Percentiles rank a stretch among this genome's conserved stretches.
phyloP scores from a whole-genome alignment of 371 early-diverging fungal genomes.

The Saksenaea vasiformis region DNA sequence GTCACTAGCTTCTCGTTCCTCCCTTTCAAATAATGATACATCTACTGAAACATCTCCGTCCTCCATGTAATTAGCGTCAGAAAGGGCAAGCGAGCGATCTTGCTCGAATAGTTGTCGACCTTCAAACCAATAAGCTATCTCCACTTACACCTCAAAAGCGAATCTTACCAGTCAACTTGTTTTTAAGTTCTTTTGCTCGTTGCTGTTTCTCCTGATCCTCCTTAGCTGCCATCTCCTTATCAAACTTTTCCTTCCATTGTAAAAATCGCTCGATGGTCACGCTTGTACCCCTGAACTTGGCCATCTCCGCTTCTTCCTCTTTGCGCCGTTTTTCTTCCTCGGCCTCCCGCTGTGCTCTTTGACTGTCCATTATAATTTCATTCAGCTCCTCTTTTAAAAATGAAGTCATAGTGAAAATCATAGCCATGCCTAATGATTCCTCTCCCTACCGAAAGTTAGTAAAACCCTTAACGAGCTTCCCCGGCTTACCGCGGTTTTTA shows the following conservation, averaged over 20 bases:
- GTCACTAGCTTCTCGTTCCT: slow-evolving; percentile 51
- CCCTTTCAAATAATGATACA: slow-evolving; percentile 68
- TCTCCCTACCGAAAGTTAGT: slow-evolving; percentile 50
- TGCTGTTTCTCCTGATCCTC: slow-evolving; percentile 55
- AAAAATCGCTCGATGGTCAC: slow-evolving; percentile 81
- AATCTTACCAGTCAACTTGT: slow-evolving; percentile 58
- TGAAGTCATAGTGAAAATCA: slow-evolving; percentile 88
- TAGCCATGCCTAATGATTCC: slow-evolving; percentile 88
- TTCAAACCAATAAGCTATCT: slow-evolving; percentile 10
- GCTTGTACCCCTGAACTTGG: slow-evolving; percentile 81
- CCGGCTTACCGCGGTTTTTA: slow-evolving; percentile 50
- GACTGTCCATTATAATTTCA: slow-evolving; percentile 57
- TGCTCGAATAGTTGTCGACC: slow-evolving; percentile 93
- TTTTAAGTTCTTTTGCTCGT: slow-evolving; percentile 49
- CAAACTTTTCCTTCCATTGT: slow-evolving; percentile 81
- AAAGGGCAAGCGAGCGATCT: slow-evolving; percentile 80
- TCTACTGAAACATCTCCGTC: slow-evolving; percentile 90
- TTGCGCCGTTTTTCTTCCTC: slow-evolving; percentile 61
- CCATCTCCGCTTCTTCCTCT: slow-evolving; percentile 82
- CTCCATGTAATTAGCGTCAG: slow-evolving; percentile 81
- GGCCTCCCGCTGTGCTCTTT: slow-evolving; percentile 51
- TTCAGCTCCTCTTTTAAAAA: slow-evolving; percentile 75
- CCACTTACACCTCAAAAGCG: neutral
- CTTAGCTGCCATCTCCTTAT: slow-evolving; percentile 68
- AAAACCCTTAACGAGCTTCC: neutral